phyloP scores from a whole-genome alignment of 768 basidiomycete genomes.

The Auricularia auricula-judae region DNA sequence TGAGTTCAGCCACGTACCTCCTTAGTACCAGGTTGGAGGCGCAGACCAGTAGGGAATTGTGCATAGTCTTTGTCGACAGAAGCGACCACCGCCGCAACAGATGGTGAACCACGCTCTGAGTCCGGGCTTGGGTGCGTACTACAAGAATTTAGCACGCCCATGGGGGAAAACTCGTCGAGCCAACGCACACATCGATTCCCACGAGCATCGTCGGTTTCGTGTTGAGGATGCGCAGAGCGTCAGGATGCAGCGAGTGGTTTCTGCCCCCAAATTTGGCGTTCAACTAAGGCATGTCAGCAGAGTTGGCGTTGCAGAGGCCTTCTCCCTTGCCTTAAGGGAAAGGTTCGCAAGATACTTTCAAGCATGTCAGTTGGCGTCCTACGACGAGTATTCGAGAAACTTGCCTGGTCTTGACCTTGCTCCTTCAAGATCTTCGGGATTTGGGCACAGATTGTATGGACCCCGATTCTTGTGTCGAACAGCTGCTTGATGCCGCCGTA shows the following conservation, averaged over 20 bases:
- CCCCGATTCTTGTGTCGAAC: constrained; percentile 60
- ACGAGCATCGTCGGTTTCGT: constrained; percentile 70
- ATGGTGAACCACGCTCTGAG: constrained; percentile 64
- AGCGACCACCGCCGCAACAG: constrained; percentile 75
- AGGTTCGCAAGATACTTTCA: constrained; percentile 58
- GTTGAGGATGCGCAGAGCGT: constrained; percentile 51
- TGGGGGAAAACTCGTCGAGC: constrained; percentile 9
- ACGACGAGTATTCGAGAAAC: no score
- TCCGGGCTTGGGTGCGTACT: constrained; percentile 67
- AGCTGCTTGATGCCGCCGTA: constrained; percentile 76
- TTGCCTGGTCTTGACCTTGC: constrained; percentile 33
- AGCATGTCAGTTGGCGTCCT: no score
- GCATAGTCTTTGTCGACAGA: constrained; percentile 50
- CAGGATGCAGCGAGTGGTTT: constrained; percentile 55
- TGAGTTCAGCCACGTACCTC: constrained; percentile 37
- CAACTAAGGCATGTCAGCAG: constrained; percentile 47
- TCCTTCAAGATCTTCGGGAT: constrained; percentile 59
- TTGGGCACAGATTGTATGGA: constrained; percentile 63
- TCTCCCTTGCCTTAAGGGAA: neutral
- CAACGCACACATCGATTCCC: constrained; percentile 44
- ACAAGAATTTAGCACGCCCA: constrained; percentile 3
- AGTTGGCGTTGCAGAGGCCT: neutral
- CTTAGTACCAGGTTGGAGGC: constrained; percentile 59
- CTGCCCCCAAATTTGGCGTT: constrained; percentile 77
- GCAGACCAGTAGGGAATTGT: constrained; percentile 67